These are phyloP conservation scores for Aspergillus carlsbadensis DNA, from an alignment of 495 filamentous ascomycete species.

Conservation along the genomic window DNA sequence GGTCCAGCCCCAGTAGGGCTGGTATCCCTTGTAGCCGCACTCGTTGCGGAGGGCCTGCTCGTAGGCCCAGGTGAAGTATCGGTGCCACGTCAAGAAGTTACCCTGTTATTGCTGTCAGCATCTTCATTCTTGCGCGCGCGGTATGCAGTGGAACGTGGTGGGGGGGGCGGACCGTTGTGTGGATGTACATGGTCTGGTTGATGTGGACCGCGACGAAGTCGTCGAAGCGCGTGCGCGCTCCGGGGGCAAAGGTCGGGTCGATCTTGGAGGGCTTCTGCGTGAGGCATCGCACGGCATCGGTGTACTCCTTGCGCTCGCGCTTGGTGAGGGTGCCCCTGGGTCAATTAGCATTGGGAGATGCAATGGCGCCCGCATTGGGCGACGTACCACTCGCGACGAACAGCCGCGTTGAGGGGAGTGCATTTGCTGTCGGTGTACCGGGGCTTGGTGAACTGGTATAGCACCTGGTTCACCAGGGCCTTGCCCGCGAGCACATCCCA, in stretches of 20 bases:
- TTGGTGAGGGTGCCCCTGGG: slow-evolving; percentile 48
- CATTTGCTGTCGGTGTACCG: slow-evolving; percentile 12
- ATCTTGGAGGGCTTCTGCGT: slow-evolving; percentile 42
- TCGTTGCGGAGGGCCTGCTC: slow-evolving; percentile 64
- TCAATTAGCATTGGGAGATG: not conserved
- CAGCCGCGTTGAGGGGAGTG: slow-evolving; percentile 26
- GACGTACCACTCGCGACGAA: slow-evolving; percentile 53
- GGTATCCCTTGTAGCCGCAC: slow-evolving; percentile 59
- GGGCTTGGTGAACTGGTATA: slow-evolving; percentile 10
- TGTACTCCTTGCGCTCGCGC: slow-evolving; percentile 51
- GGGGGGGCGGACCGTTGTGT: slow-evolving; percentile 59
- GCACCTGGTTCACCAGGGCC: slow-evolving; percentile 13
- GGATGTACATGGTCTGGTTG: slow-evolving; percentile 53
- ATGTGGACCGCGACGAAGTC: slow-evolving; percentile 64
- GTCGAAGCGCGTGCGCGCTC: slow-evolving; percentile 54
- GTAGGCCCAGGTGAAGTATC: slow-evolving; percentile 59
- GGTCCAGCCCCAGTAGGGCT: slow-evolving; percentile 62
- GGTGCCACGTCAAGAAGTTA: slow-evolving; percentile 65
- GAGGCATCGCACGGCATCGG: slow-evolving; percentile 59
- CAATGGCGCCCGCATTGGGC: not conserved
- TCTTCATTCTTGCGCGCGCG: slow-evolving; percentile 43
- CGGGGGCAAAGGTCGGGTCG: slow-evolving; percentile 32
- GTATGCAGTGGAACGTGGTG: slow-evolving; percentile 18
- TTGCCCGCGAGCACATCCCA: slow-evolving; percentile 16
- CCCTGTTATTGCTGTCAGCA: slow-evolving; percentile 45